A percentile compares a stretch with the other conserved stretches of the same genome.
Conservation (phyloP, 352 stramenopile genomes). For the Pythium vanterpoolii region DNA sequence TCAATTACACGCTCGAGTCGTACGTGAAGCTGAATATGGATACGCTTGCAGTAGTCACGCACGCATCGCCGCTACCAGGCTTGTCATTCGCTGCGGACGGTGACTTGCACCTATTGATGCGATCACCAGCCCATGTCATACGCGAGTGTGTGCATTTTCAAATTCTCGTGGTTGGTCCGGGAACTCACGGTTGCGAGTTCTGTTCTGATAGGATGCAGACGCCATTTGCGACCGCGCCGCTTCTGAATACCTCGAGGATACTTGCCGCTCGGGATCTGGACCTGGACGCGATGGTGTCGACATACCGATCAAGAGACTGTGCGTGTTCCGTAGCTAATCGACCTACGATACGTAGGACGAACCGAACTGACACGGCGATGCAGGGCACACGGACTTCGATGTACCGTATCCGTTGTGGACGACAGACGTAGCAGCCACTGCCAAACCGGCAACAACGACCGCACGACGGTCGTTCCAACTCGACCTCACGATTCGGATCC, state of each 20-base stretch:
- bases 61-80: conserved; percentile 37
- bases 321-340: conserved; percentile 5
- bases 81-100: conserved; percentile 45
- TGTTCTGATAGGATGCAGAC: conserved; percentile 28
- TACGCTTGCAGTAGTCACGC: conserved; percentile 34
- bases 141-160: background rate
- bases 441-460: background rate
- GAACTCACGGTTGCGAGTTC: background rate
- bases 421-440: conserved; percentile 19
- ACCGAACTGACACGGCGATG: background rate
- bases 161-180: background rate
- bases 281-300: conserved; percentile 30
- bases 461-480: conserved; percentile 29
- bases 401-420: conserved; percentile 42
- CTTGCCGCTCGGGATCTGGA: conserved; percentile 35
- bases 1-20: conserved; percentile 57
- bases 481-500: conserved; percentile 43
- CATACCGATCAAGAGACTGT: conserved; percentile 51
- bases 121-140: conserved; percentile 39
- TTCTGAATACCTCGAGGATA: conserved; percentile 43
- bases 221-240: conserved; percentile 31
- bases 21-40: conserved; percentile 69
- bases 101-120: conserved; percentile 55
- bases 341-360: background rate
- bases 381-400: conserved; percentile 40